Evolutionary conservation across 768 basidiomycete species (phyloP).

Genomic region (Neoboletus subvelutipes): DNA sequence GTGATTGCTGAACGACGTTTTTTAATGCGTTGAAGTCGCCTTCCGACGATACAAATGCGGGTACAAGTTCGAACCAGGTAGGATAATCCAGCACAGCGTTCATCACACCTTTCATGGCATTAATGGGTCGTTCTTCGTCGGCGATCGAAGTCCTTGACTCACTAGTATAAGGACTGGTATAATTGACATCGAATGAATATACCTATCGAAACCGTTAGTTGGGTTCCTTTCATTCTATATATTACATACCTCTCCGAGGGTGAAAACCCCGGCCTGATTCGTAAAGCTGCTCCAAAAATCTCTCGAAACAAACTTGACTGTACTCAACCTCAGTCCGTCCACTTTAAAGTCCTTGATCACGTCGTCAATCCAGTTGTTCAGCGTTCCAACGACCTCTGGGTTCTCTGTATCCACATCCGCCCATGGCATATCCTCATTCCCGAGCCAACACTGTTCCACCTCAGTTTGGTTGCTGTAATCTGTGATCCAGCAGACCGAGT

Average conservation of each 20-base stretch:
- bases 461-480: constrained; percentile 47
- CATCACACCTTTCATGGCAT: constrained; percentile 36
- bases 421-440: constrained; percentile 51
- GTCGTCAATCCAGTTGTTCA: constrained; percentile 47
- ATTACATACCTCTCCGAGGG: constrained; percentile 48
- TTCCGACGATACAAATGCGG: constrained; percentile 38
- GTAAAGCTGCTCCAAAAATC: constrained; percentile 57
- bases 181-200: constrained; percentile 39
- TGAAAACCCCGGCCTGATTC: constrained; percentile 47
- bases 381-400: constrained; percentile 39
- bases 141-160: constrained; percentile 10
- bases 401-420: constrained; percentile 59
- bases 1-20: constrained; percentile 28
- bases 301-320: constrained; percentile 54
- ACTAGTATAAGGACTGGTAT: constrained; percentile 43
- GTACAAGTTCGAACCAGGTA: constrained; percentile 42
- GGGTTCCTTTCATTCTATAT: constrained; percentile 27
- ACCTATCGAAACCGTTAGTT: constrained; percentile 32
- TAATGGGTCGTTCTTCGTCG: not conserved
- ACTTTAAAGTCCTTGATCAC: constrained; percentile 47
- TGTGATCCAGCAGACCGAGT: constrained; percentile 40
- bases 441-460: constrained; percentile 61
- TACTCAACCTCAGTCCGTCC: constrained; percentile 60
- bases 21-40: constrained; percentile 36
- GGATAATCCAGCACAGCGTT: constrained; percentile 51